Evolutionary conservation across 148 eudicot genomes (phyloP), one percentile per base, ranked within the genome.

Genomic region (Rhododendron williamsianum): DNA sequence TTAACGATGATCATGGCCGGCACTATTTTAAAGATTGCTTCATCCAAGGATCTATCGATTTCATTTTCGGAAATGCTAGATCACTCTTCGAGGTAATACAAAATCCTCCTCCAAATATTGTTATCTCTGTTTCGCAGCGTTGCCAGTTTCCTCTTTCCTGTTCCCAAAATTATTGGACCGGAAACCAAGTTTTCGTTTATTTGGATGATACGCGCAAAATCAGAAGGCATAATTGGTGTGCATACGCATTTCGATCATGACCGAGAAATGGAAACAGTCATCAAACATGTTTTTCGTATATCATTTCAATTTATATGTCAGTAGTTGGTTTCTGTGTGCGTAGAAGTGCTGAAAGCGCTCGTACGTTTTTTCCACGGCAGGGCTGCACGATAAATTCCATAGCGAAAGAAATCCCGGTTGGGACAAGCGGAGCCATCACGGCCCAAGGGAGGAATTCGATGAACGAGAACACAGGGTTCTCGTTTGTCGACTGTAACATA

Each of bases 41-140:
- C 88, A 93, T 96, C 84, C 92, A 96, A 87, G 98, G 98, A 74
- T 96, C 98, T 45, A 96, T 96, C 67, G 98, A 96, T 89, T 93
- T 96, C 88, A 94, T 96, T 81, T 96, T 96, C 83, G 98, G 98
- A 80, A 89, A 90, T 84, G 98, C 89, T 49, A 91, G 92, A 88
- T 94, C 98, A 72, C 93, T 96, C 41, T 96, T 89, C 65, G 91
- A 91, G 96, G 98, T 94, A 89, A 4, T n/a, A 21, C 63, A 48
- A 21, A 15, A 82, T 63, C 33, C 2, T 67, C 76, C 49, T 63
- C n/a, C 52, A 38, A 65, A 63, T 2, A 77, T 76, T 60, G 67
- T 60, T 30, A 30, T 30, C 27, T 48, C 12, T 48, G 51, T 48
- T 48, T 48, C 51, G 45, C 45, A 5, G 45, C 45, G 6, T 41